phyloP scores from a whole-genome alignment of 2,329 filamentous ascomycete genomes.

The Pestalotiopsis sp. region DNA sequence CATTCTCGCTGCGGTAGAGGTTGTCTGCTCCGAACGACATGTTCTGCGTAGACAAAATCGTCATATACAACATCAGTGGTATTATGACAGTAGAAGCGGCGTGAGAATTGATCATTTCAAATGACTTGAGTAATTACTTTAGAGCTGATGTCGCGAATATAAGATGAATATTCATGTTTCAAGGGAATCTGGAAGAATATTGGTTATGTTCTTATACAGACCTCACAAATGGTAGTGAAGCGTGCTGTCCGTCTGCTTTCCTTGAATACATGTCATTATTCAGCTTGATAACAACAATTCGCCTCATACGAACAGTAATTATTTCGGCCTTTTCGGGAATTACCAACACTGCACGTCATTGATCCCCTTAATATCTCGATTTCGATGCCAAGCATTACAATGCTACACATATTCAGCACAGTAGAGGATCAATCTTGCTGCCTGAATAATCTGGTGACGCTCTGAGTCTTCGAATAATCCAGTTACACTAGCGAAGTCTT shows the following conservation, averaged over 20 bases:
- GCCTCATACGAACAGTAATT: not conserved
- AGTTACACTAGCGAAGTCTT: not conserved
- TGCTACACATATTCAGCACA: not conserved
- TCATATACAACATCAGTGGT: not conserved
- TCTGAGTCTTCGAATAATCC: not conserved
- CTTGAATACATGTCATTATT: not conserved
- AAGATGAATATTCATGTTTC: no score
- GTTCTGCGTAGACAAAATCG: not conserved
- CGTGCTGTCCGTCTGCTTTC: not conserved
- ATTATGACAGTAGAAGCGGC: not conserved
- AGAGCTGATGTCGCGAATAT: no score
- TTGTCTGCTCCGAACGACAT: not conserved
- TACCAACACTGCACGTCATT: not conserved
- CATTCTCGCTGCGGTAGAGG: not conserved
- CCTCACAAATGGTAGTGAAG: not conserved
- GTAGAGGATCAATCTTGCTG: not conserved
- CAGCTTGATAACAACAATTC: not conserved
- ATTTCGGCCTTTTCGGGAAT: not conserved
- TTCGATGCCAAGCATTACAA: not conserved
- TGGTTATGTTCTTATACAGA: not conserved
- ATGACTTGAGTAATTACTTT: not conserved
- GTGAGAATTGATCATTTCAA: not conserved
- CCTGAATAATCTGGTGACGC: not conserved
- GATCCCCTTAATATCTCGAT: not conserved
- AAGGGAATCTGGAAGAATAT: not conserved